Percentiles rank a stretch among this genome's conserved stretches.
These are phyloP conservation scores for Mycena vulgaris DNA, from an alignment of 768 basidiomycete genomes.

Conservation along the genomic window DNA sequence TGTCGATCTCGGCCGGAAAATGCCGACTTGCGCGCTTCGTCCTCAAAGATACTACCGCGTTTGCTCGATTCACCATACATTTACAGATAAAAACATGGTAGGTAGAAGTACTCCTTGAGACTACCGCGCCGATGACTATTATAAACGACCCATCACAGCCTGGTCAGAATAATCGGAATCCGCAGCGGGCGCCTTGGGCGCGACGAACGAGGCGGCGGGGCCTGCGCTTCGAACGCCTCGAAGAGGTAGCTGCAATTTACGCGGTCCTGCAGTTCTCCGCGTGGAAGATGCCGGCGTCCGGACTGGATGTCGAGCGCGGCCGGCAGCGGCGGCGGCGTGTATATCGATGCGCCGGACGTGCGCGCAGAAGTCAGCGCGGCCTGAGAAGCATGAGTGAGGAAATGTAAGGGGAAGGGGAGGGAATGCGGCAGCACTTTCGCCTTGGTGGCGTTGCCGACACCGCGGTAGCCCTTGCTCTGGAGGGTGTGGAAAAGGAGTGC, in stretches of 20 bases:
- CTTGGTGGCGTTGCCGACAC: slow-evolving; percentile 90
- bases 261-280: slow-evolving; percentile 98
- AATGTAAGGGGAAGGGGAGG: neutral
- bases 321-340: slow-evolving; percentile 60
- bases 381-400: slow-evolving; percentile 57
- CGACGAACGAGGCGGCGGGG: slow-evolving; percentile 37
- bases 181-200: slow-evolving; percentile 20
- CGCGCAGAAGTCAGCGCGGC: slow-evolving; percentile 91
- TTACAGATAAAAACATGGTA: no score
- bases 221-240: slow-evolving; percentile 85
- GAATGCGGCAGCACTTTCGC: slow-evolving; percentile 74
- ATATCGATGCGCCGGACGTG: slow-evolving; percentile 96
- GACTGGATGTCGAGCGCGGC: slow-evolving; percentile 67
- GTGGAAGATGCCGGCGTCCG: slow-evolving; percentile 88
- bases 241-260: slow-evolving; percentile 98
- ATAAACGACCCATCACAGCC: no score
- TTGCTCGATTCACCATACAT: no score
- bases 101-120: no score
- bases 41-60: no score
- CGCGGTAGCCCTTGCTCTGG: slow-evolving; percentile 93
- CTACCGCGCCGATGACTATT: no score
- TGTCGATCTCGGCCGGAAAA: no score
- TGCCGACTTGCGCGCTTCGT: no score
- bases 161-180: no score
- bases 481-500: slow-evolving; percentile 87